Evolutionary conservation across 495 filamentous ascomycete species (phyloP).

Genomic region (Lepraria neglecta): DNA sequence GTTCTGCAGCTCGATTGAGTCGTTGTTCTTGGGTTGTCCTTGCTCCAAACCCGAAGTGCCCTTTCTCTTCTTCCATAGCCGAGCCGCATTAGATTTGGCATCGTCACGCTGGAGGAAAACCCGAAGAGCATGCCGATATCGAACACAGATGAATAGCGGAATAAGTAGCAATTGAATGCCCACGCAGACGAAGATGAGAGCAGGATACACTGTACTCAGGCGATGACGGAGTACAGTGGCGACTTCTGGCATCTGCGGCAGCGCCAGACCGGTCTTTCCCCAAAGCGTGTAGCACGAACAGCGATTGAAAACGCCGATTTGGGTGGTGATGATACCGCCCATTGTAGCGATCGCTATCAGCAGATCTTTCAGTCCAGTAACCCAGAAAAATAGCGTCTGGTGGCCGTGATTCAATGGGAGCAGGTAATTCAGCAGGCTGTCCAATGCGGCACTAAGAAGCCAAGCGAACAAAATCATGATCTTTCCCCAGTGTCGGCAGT

Average conservation of each 20-base stretch:
- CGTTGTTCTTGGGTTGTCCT: neutral
- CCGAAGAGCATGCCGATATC: slow-evolving; percentile 14
- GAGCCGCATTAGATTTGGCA: slow-evolving; percentile 13
- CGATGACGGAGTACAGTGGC: slow-evolving; percentile 5
- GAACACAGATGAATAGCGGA: slow-evolving; percentile 11
- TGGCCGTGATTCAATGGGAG: neutral
- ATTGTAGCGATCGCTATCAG: slow-evolving; percentile 4
- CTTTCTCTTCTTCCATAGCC: slow-evolving; percentile 6
- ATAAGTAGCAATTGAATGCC: slow-evolving; percentile 18
- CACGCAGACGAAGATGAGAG: slow-evolving; percentile 9
- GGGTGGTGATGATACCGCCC: slow-evolving; percentile 4
- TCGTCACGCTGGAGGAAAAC: slow-evolving; percentile 25
- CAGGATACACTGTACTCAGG: slow-evolving; percentile 14
- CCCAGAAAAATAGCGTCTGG: slow-evolving; percentile 1
- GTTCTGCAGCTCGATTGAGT: neutral
- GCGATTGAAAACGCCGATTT: slow-evolving; percentile 13
- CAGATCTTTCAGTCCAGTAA: slow-evolving; percentile 12
- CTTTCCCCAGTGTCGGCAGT: slow-evolving; percentile 10
- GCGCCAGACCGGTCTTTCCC: slow-evolving; percentile 7
- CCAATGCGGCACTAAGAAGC: slow-evolving; percentile 2
- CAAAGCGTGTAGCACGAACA: slow-evolving; percentile 21
- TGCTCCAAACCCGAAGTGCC: neutral
- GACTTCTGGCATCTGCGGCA: slow-evolving; percentile 17
- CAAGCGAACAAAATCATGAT: neutral
- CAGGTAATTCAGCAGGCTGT: neutral